Percentiles rank a stretch among this genome's conserved stretches.
Evolutionary conservation across 441 rosid species (phyloP).

Genomic region (Pelargonium australe): DNA sequence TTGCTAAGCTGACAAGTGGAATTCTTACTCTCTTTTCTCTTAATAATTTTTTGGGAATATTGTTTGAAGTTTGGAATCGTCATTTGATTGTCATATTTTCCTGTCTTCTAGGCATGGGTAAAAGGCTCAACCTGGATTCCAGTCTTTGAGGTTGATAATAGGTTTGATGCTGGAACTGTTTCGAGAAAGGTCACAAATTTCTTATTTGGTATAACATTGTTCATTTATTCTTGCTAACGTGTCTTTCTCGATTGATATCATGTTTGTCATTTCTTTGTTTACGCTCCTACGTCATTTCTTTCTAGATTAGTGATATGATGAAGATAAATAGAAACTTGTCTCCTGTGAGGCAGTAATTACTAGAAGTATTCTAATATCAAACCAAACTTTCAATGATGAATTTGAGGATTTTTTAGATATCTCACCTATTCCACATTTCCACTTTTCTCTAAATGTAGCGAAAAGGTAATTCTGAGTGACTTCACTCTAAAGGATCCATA

Average conservation of each 20-base stretch:
- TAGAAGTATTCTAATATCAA: too few relatives aligned
- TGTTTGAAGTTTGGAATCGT: slow-evolving; percentile 5
- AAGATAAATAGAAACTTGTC: too few relatives aligned
- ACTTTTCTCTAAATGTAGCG: too few relatives aligned
- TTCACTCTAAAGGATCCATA: too few relatives aligned
- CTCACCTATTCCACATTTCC: too few relatives aligned
- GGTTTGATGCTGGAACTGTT: slow-evolving; percentile 57
- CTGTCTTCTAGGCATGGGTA: slow-evolving; percentile 65
- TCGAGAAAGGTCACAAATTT: slow-evolving; percentile 58
- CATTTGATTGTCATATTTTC: slow-evolving; percentile 12
- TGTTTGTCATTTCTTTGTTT: background rate
- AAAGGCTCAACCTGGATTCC: slow-evolving; percentile 89
- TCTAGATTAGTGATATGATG: too few relatives aligned
- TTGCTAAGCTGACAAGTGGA: slow-evolving; percentile 7
- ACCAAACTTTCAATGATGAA: too few relatives aligned
- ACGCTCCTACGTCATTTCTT: too few relatives aligned
- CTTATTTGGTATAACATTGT: slow-evolving; percentile 60
- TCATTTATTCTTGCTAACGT: slow-evolving; percentile 18
- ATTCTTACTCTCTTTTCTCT: background rate
- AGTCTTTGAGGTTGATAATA: slow-evolving; percentile 55
- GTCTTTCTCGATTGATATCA: background rate
- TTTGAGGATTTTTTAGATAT: too few relatives aligned
- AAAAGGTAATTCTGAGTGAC: too few relatives aligned
- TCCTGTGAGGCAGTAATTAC: too few relatives aligned
- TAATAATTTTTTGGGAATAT: background rate